Conservation (phyloP, 495 filamentous ascomycete species). For the Tetracladium marchalianum region DNA sequence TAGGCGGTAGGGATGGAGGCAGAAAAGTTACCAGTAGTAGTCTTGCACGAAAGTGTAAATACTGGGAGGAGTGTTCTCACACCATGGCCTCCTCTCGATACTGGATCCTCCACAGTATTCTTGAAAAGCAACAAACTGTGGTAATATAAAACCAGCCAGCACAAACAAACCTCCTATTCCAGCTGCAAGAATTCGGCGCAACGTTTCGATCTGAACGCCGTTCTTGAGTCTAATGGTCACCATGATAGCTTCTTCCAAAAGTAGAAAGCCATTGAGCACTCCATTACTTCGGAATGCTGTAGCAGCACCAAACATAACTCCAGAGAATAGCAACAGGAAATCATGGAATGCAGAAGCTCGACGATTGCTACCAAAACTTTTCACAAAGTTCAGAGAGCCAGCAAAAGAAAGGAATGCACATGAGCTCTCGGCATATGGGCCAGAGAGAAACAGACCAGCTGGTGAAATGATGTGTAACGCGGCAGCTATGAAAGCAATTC, state of each 20-base stretch:
- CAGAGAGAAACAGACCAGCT: constrained; percentile 80
- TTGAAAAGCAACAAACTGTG: constrained; percentile 67
- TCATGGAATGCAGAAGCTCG: constrained; percentile 26
- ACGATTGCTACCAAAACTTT: constrained; percentile 27
- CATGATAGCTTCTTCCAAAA: constrained; percentile 34
- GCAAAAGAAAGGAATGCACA: constrained; percentile 71
- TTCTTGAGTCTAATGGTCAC: constrained; percentile 14
- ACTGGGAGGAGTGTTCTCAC: constrained; percentile 57
- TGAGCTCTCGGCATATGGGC: constrained; percentile 73
- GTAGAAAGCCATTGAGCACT: constrained; percentile 66
- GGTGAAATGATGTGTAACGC: constrained; percentile 74
- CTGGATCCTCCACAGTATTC: constrained; percentile 48
- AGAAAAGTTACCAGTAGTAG: constrained; percentile 67
- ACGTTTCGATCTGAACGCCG: not conserved
- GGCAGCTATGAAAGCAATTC: constrained; percentile 56
- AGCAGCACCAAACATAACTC: constrained; percentile 61
- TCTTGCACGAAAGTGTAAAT: constrained; percentile 86
- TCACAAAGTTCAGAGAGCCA: constrained; percentile 62
- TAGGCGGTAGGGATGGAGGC: not conserved
- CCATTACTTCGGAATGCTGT: constrained; percentile 79
- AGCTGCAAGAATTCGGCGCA: constrained; percentile 42
- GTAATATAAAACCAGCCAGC: constrained; percentile 53
- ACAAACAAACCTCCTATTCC: constrained; percentile 57
- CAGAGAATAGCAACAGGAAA: constrained; percentile 44
- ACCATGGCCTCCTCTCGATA: constrained; percentile 56